These are phyloP conservation scores for Metschnikowia dekortorum DNA, from an alignment of 805 yeast species.

Conservation along the genomic window DNA sequence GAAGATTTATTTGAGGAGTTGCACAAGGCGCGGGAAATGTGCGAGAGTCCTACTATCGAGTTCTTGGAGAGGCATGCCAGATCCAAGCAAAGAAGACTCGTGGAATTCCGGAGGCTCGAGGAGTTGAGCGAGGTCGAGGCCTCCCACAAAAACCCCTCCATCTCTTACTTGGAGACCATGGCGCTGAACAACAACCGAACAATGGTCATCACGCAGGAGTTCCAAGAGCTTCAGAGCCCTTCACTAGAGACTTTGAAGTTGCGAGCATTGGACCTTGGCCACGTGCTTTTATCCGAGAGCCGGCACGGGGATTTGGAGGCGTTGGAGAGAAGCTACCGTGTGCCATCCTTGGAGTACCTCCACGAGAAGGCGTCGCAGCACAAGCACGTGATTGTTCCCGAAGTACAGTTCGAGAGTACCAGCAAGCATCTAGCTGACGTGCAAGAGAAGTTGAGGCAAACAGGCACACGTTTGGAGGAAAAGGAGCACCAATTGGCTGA, in stretches of 20 bases:
- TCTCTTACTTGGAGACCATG: constrained; percentile 8
- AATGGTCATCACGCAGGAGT: not conserved
- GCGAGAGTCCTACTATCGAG: constrained; percentile 9
- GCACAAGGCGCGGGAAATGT: not conserved
- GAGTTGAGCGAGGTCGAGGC: constrained; percentile 8
- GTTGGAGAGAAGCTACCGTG: constrained; percentile 2
- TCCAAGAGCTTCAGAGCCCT: not conserved
- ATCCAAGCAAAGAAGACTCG: constrained; percentile 13
- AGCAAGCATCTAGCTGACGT: not conserved
- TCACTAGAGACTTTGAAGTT: constrained; percentile 1
- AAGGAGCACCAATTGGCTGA: not conserved
- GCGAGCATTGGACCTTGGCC: constrained; percentile 4
- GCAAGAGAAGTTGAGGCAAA: not conserved
- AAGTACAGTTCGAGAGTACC: not conserved
- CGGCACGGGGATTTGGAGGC: constrained; percentile 1
- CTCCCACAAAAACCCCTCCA: constrained; percentile 17
- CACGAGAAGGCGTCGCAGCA: not conserved
- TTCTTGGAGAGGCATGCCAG: constrained; percentile 15
- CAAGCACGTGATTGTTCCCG: constrained; percentile 2
- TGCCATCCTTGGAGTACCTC: constrained; percentile 8
- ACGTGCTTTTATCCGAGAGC: constrained; percentile 6
- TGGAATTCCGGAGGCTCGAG: constrained; percentile 8
- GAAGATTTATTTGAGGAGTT: constrained; percentile 6
- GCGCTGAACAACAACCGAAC: not conserved
- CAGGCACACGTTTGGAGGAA: not conserved